Evolutionary conservation across 441 rosid species (phyloP).

Genomic region (Monsonia emarginata): DNA sequence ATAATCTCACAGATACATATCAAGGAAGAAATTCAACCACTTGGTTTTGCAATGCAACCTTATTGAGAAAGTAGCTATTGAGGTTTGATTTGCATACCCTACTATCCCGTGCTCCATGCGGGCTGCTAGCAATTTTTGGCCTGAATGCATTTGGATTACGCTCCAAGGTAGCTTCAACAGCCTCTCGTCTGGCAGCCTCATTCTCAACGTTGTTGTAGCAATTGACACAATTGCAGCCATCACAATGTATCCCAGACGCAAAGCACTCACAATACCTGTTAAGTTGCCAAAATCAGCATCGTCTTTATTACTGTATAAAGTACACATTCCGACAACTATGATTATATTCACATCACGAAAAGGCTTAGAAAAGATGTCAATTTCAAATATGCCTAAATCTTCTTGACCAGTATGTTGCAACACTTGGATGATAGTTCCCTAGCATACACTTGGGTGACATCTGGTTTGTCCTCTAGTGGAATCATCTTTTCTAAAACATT

Average conservation of each 20-base stretch:
- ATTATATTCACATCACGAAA: too few species aligned
- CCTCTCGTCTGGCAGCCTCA: conserved; percentile 64
- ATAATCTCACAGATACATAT: background rate
- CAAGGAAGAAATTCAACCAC: too few species aligned
- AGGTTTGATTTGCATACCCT: conserved; percentile 11
- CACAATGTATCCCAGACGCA: conserved; percentile 80
- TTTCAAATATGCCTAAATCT: too few species aligned
- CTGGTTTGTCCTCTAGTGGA: too few species aligned
- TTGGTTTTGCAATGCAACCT: background rate
- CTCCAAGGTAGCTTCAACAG: conserved; percentile 46
- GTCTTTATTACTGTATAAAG: background rate
- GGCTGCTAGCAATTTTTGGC: conserved; percentile 63
- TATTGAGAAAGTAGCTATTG: background rate
- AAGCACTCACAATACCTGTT: conserved; percentile 94
- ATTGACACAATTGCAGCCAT: conserved; percentile 84
- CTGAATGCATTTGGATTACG: conserved; percentile 92
- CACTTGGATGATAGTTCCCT: too few species aligned
- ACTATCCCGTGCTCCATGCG: conserved; percentile 9
- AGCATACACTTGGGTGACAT: too few species aligned
- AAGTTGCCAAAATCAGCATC: conserved; percentile 15
- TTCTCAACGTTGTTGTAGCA: conserved; percentile 84
- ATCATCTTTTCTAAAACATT: too few species aligned
- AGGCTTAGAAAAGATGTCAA: too few species aligned
- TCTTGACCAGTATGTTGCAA: too few species aligned
- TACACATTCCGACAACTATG: background rate